phyloP scores from a whole-genome alignment of 2,329 filamentous ascomycete species.

The Conoideocrella luteorostrata region DNA sequence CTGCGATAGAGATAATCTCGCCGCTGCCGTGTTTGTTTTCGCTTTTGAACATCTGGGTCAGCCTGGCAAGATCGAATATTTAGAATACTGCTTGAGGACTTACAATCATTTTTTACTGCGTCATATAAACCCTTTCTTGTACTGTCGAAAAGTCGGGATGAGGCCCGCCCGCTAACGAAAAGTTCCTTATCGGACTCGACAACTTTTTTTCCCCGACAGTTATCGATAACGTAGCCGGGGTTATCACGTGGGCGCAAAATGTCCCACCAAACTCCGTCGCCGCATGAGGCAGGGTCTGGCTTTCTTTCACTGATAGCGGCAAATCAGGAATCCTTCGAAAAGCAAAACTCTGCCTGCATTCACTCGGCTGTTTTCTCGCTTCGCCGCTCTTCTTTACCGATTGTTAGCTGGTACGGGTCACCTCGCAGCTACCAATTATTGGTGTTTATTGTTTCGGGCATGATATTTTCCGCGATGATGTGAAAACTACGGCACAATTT shows the following conservation, averaged over 20 bases:
- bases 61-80: neutral
- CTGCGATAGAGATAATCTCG: conserved; percentile 72
- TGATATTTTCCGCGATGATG: conserved; percentile 31
- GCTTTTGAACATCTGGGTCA: conserved; percentile 11
- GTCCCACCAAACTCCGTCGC: conserved; percentile 31
- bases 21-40: conserved; percentile 36
- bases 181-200: neutral
- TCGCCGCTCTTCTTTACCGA: neutral
- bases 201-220: conserved; percentile 6
- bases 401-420: neutral
- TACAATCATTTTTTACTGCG: conserved; percentile 10
- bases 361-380: neutral
- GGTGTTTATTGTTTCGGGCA: conserved; percentile 11
- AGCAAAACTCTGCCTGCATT: conserved; percentile 6
- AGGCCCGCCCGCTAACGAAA: neutral
- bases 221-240: conserved; percentile 25
- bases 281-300: conserved; percentile 16
- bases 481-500: conserved; percentile 26
- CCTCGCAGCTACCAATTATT: neutral
- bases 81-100: neutral
- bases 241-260: conserved; percentile 36
- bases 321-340: conserved; percentile 7
- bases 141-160: too few relatives aligned
- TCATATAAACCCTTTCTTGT: too few relatives aligned
- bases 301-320: conserved; percentile 8